Percentiles rank a stretch among this genome's conserved stretches.
phyloP scores from a whole-genome alignment of 2,329 filamentous ascomycete genomes.

The Colletotrichum neosansevieriae region DNA sequence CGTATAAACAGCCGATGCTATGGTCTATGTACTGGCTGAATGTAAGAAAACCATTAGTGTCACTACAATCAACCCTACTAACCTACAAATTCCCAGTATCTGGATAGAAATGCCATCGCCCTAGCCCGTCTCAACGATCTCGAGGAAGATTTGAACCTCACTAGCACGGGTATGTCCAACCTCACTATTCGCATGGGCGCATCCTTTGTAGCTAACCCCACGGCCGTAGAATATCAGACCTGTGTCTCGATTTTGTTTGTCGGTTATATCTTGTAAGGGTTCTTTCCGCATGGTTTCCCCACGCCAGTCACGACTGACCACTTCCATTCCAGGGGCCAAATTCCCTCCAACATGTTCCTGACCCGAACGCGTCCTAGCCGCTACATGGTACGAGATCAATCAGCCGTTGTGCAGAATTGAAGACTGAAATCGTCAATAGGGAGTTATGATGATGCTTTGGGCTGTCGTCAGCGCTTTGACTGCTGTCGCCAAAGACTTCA shows the following conservation, averaged over 20 bases:
- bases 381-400: constrained; percentile 33
- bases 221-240: constrained; percentile 47
- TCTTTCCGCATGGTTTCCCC: fast-evolving
- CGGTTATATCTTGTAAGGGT: constrained; percentile 43
- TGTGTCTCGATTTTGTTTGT: constrained; percentile 52
- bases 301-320: not conserved
- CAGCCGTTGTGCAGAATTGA: fast-evolving
- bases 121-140: constrained; percentile 43
- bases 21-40: constrained; percentile 42
- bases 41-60: constrained; percentile 12
- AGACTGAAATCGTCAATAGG: constrained; percentile 11
- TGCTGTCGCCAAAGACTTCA: constrained; percentile 50
- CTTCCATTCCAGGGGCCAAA: constrained; percentile 25
- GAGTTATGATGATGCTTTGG: constrained; percentile 42
- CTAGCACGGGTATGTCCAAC: constrained; percentile 29
- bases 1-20: constrained; percentile 35
- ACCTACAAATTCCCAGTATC: not conserved
- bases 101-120: constrained; percentile 41
- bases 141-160: constrained; percentile 43
- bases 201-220: not conserved
- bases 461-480: constrained; percentile 44
- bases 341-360: constrained; percentile 42
- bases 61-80: not conserved
- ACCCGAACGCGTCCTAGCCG: constrained; percentile 39
- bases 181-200: too few species aligned